These are phyloP conservation scores for Saccharomyces mikatae DNA, from an alignment of 805 yeast species.

Conservation along the genomic window DNA sequence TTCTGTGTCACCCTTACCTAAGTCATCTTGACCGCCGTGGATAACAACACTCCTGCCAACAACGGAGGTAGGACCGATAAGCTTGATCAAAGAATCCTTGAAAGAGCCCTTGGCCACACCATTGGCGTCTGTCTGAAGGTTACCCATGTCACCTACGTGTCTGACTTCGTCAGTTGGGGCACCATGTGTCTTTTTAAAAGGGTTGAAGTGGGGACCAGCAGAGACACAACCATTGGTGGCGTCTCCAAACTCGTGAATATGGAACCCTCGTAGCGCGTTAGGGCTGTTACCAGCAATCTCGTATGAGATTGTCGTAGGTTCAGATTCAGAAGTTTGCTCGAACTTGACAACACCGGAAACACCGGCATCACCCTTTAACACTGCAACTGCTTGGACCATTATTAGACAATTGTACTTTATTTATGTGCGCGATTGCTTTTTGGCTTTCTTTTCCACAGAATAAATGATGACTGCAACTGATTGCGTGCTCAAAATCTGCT, in stretches of 20 bases:
- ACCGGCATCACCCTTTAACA: conserved; percentile 88
- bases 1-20: conserved; percentile 88
- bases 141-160: conserved; percentile 84
- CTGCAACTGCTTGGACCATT: conserved; percentile 65
- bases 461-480: not conserved
- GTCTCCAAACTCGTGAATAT: conserved; percentile 96
- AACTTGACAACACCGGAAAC: conserved; percentile 83
- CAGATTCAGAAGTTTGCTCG: conserved; percentile 71
- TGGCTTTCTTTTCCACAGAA: not conserved
- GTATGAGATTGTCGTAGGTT: conserved; percentile 80
- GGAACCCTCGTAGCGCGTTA: conserved; percentile 92
- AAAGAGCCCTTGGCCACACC: conserved; percentile 91
- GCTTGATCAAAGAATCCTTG: conserved; percentile 67
- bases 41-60: conserved; percentile 93
- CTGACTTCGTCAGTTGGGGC: conserved; percentile 58
- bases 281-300: conserved; percentile 85
- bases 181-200: conserved; percentile 83
- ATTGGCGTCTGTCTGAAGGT: conserved; percentile 73
- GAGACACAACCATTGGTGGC: conserved; percentile 94
- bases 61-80: conserved; percentile 80
- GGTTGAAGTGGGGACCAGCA: conserved; percentile 97
- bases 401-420: not conserved
- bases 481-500: not conserved
- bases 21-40: conserved; percentile 87
- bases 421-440: not conserved